phyloP scores from a whole-genome alignment of 345 rosid species.

The Syzygium grande region DNA sequence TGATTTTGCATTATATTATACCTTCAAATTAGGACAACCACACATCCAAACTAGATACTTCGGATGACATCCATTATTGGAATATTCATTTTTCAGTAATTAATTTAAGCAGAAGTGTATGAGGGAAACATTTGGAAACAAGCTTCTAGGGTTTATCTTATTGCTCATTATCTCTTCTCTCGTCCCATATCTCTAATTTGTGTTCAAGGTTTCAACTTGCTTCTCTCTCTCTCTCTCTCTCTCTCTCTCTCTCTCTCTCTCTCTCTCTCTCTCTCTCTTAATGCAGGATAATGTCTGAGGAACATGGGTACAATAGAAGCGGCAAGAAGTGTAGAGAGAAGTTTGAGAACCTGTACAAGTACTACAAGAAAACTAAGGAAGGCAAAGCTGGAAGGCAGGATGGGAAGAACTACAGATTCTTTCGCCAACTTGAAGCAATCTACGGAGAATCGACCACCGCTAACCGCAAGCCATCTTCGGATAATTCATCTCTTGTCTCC shows the following conservation, averaged over 20 bases:
- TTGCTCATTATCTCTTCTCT: background rate
- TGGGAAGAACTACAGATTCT: slow-evolving; percentile 53
- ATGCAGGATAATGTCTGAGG: slow-evolving; percentile 42
- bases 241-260: background rate
- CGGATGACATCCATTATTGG: background rate
- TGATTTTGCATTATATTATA: background rate
- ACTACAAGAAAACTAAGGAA: slow-evolving; percentile 59
- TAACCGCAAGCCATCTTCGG: background rate
- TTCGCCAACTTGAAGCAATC: slow-evolving; percentile 53
- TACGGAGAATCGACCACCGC: slow-evolving; percentile 24
- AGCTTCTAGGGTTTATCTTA: background rate
- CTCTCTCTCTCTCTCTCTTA: background rate
- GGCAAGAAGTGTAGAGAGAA: slow-evolving; percentile 61
- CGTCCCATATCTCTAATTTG: background rate
- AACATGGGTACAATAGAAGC: slow-evolving; percentile 45
- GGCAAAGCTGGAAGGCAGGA: slow-evolving; percentile 54
- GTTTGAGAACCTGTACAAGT: slow-evolving; percentile 58
- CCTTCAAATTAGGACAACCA: background rate
- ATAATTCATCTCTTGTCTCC: background rate
- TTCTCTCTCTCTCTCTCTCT: background rate
- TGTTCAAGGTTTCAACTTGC: background rate
- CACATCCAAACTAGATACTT: background rate
- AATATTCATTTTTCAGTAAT: background rate
- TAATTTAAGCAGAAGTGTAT: background rate
- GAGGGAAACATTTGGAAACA: background rate